Evolutionary conservation across 345 rosid species (phyloP).

Genomic region (Pugionium dolabratum): DNA sequence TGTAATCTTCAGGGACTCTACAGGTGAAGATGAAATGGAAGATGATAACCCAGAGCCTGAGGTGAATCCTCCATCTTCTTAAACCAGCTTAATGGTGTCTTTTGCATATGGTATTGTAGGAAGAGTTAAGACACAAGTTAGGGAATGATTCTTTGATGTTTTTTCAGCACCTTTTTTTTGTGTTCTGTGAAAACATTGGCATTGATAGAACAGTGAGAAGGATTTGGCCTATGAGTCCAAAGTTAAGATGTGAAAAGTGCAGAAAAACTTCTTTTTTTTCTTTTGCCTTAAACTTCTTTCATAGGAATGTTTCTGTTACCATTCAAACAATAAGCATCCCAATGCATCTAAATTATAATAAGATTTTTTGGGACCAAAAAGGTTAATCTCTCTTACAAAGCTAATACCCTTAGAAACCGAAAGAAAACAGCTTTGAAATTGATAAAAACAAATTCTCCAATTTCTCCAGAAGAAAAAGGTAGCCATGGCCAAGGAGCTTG

Average conservation of each 20-base stretch:
- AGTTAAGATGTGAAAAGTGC: constrained; percentile 27
- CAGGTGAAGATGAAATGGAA: constrained; percentile 50
- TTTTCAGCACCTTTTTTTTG: constrained; percentile 1
- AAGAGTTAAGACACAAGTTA: constrained; percentile 15
- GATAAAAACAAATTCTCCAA: not conserved
- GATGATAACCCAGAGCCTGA: constrained; percentile 44
- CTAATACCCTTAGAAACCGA: not conserved
- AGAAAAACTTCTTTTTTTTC: not conserved
- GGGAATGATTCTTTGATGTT: constrained; percentile 25
- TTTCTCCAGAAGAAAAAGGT: not conserved
- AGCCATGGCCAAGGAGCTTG: constrained; percentile 30
- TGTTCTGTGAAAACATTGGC: constrained; percentile 11
- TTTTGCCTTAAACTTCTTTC: constrained; percentile 6
- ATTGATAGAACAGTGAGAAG: constrained; percentile 5
- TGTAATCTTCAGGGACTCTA: constrained; percentile 33
- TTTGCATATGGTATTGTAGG: constrained; percentile 21
- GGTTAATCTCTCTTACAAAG: not conserved
- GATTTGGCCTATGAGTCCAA: constrained; percentile 3
- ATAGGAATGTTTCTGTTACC: constrained; percentile 2
- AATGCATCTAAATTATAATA: not conserved
- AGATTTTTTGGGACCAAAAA: too few species aligned
- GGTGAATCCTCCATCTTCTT: constrained; percentile 39
- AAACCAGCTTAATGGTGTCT: constrained; percentile 24
- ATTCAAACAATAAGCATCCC: constrained; percentile 1
- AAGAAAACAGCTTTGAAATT: not conserved